phyloP scores from a whole-genome alignment of 305 asterid genomes.

The Fraxinus dipetala region DNA sequence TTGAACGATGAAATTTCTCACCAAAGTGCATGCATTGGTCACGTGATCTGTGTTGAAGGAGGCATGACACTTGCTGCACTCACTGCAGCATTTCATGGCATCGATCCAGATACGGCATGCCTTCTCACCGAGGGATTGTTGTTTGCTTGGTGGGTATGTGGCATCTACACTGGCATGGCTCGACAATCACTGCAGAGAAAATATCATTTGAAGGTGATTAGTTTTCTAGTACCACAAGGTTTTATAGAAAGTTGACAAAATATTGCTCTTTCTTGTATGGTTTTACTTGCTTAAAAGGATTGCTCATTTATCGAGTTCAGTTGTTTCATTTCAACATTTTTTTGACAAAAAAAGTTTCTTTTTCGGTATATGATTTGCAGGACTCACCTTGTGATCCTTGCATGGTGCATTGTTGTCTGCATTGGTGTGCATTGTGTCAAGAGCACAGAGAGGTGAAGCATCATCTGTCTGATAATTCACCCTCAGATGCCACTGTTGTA shows the following conservation, averaged over 20 bases:
- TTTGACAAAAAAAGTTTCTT: background rate
- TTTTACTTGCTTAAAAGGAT: background rate
- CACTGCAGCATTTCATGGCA: slow-evolving; percentile 59
- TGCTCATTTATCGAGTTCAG: background rate
- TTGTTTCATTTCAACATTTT: background rate
- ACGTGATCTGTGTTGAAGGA: slow-evolving; percentile 65
- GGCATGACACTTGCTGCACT: slow-evolving; percentile 66
- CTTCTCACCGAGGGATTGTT: slow-evolving; percentile 68
- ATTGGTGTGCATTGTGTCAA: slow-evolving; percentile 88
- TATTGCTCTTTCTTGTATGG: background rate
- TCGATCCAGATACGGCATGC: slow-evolving; percentile 65
- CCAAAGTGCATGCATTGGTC: slow-evolving; percentile 56
- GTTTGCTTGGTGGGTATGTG: slow-evolving; percentile 86
- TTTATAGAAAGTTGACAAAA: background rate
- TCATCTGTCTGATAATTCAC: slow-evolving; percentile 38
- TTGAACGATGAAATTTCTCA: slow-evolving; percentile 54
- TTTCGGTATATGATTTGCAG: slow-evolving; percentile 32
- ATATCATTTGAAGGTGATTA: slow-evolving; percentile 66
- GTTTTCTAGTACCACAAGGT: background rate
- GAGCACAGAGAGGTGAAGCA: slow-evolving; percentile 69
- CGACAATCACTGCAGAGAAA: slow-evolving; percentile 64
- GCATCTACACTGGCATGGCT: slow-evolving; percentile 75
- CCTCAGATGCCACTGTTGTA: slow-evolving; percentile 33
- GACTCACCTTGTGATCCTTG: slow-evolving; percentile 83
- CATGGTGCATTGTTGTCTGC: slow-evolving; percentile 69